phyloP scores from a whole-genome alignment of 2,329 filamentous ascomycete genomes.

The Leptosphaerulina australis region DNA sequence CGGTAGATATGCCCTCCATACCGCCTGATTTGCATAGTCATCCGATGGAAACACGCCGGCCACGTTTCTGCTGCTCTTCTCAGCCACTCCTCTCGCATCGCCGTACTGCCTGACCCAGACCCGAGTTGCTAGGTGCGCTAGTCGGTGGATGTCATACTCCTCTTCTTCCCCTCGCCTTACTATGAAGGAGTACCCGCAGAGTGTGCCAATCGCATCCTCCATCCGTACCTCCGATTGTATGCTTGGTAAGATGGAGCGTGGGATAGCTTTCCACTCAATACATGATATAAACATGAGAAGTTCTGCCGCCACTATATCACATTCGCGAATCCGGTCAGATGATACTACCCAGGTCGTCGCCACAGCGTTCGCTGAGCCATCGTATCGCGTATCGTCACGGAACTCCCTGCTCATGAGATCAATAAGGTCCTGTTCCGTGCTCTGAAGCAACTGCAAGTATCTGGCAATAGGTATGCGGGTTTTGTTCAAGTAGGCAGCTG shows the following conservation, averaged over 20 bases:
- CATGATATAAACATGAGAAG: slow-evolving; percentile 45
- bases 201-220: slow-evolving; percentile 27
- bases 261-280: slow-evolving; percentile 24
- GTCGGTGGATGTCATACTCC: slow-evolving; percentile 19
- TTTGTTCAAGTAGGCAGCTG: slow-evolving; percentile 49
- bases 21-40: slow-evolving; percentile 11
- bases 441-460: slow-evolving; percentile 46
- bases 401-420: slow-evolving; percentile 50
- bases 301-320: slow-evolving; percentile 42
- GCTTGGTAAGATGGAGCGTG: slow-evolving; percentile 18
- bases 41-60: slow-evolving; percentile 15
- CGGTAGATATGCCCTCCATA: slow-evolving; percentile 21
- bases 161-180: slow-evolving; percentile 16
- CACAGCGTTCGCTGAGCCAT: slow-evolving; percentile 45
- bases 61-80: background rate
- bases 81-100: background rate
- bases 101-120: slow-evolving; percentile 14
- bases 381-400: slow-evolving; percentile 47
- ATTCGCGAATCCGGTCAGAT: slow-evolving; percentile 42
- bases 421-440: slow-evolving; percentile 41
- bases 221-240: slow-evolving; percentile 17
- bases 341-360: slow-evolving; percentile 53
- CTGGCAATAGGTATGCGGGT: slow-evolving; percentile 28
- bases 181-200: slow-evolving; percentile 31
- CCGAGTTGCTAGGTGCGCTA: slow-evolving; percentile 26